phyloP scores from a whole-genome alignment of 2,329 filamentous ascomycete species.

The Mycosphaerella arachidis region DNA sequence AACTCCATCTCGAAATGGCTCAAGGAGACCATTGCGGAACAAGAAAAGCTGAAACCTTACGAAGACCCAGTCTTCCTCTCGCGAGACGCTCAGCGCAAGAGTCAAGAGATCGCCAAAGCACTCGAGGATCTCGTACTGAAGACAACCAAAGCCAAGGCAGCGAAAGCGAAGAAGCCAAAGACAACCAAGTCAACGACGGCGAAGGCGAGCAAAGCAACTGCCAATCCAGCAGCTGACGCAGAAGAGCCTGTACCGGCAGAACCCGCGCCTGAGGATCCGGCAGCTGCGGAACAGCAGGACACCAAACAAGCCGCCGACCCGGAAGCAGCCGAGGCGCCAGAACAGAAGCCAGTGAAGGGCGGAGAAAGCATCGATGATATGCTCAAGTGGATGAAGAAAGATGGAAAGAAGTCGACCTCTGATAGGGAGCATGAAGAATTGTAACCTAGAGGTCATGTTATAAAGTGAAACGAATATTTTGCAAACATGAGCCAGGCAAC shows the following conservation, averaged over 20 bases:
- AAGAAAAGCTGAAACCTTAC: conserved; percentile 63
- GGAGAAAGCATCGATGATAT: conserved; percentile 23
- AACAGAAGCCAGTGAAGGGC: conserved; percentile 14
- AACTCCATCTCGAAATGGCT: conserved; percentile 69
- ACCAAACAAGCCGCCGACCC: not conserved
- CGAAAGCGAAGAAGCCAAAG: conserved; percentile 22
- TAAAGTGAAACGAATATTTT: not conserved
- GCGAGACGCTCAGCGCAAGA: conserved; percentile 66
- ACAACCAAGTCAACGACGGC: conserved; percentile 15
- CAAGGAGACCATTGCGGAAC: conserved; percentile 62
- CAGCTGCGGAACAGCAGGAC: conserved; percentile 1
- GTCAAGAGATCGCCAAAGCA: conserved; percentile 66
- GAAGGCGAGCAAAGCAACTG: conserved; percentile 12
- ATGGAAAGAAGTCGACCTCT: conserved; percentile 6
- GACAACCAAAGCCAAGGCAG: conserved; percentile 13
- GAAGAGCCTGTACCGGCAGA: conserved; percentile 14
- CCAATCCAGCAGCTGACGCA: conserved; percentile 2
- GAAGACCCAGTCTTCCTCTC: conserved; percentile 71
- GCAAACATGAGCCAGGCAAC: not conserved
- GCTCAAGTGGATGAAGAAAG: conserved; percentile 19
- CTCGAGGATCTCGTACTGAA: conserved; percentile 66
- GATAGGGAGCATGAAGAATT: conserved; percentile 16
- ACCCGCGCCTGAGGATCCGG: conserved; percentile 6
- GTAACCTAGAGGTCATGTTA: conserved; percentile 4
- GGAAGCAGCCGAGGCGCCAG: not conserved